phyloP scores from a whole-genome alignment of 306 rosid genomes.

The Cicer arietinum region DNA sequence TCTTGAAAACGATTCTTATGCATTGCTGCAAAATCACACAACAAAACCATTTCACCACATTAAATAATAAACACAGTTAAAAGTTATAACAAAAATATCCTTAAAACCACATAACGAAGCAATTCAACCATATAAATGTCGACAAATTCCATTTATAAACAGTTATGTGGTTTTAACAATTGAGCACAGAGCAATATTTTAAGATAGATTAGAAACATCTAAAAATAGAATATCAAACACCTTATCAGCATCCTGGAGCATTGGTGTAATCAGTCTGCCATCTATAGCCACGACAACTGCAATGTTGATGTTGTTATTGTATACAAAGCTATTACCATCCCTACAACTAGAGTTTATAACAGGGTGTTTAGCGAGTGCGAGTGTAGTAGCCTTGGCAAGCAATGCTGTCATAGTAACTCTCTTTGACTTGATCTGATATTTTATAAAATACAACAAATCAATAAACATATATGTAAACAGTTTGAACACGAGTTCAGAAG shows the following conservation, averaged over 20 bases:
- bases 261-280: conserved; percentile 92
- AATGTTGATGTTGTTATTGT: conserved; percentile 82
- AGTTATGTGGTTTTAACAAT: conserved; percentile 28
- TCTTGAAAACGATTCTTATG: too few species aligned
- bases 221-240: conserved; percentile 45
- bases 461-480: background rate
- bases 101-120: too few species aligned
- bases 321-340: conserved; percentile 94
- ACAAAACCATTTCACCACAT: too few species aligned
- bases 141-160: too few species aligned
- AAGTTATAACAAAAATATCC: too few species aligned
- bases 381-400: conserved; percentile 98
- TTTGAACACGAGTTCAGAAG: background rate
- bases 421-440: conserved; percentile 79
- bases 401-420: conserved; percentile 99
- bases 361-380: conserved; percentile 86
- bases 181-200: background rate
- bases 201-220: conserved; percentile 31
- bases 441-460: conserved; percentile 27
- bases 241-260: conserved; percentile 97
- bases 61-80: too few species aligned
- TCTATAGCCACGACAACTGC: conserved; percentile 95
- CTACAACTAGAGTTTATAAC: conserved; percentile 90
- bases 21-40: too few species aligned
- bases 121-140: too few species aligned